Base-by-base conservation (phyloP, 805 yeast species). In the Saccharomycopsis amapae region DNA sequence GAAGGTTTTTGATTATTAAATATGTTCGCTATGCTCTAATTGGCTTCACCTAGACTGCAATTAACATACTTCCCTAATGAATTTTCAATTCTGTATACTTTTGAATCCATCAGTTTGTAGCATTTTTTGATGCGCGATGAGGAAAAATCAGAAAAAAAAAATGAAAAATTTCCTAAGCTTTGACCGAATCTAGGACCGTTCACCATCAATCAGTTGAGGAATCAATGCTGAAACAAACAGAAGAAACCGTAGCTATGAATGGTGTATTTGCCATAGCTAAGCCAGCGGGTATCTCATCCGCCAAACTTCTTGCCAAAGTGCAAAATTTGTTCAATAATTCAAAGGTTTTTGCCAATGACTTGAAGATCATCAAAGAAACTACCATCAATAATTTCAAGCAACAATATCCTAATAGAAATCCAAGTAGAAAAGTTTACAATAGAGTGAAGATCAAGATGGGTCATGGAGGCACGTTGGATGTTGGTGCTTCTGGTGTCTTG, bases 391-490 rank as follows among this genome's bases (percentile, higher is more conserved):
- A 71, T 13, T 40, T 42, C 20, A 59, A 65, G 26, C 45, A 43
- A 22, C 63, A 55, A 63, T 65, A 43, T 57, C 62, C 23, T 63
- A 65, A 46, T 51, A 58, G 42, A 43, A 69, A 66, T 45, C 69
- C 77, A 31, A 71, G 76, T 37, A 71, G 73, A 49, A 72, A 75
- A 44, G 74, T 75, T 48, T 67, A 74, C 24, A 65, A 72, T 20
- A 69, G 69, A 26, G 55, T 65, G 4, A 80, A 79, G 55, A 79
- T 89, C 28, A 93, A 93, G 58, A 82, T 90, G 70, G 99, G 99
- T 1, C 99, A 93, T 62, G 99, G 98, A 17, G 99, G 99, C 7
- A 93, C 99, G 0, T 68, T 93, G 32, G 99, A 93, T 58, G 97
- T 97, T 0, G 64, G 85, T 36, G 99, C 99, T 0, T 79, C 88